A percentile compares a stretch with the other conserved stretches of the same genome.
phyloP scores from a whole-genome alignment of 306 rosid genomes.

The Quercus rubra region DNA sequence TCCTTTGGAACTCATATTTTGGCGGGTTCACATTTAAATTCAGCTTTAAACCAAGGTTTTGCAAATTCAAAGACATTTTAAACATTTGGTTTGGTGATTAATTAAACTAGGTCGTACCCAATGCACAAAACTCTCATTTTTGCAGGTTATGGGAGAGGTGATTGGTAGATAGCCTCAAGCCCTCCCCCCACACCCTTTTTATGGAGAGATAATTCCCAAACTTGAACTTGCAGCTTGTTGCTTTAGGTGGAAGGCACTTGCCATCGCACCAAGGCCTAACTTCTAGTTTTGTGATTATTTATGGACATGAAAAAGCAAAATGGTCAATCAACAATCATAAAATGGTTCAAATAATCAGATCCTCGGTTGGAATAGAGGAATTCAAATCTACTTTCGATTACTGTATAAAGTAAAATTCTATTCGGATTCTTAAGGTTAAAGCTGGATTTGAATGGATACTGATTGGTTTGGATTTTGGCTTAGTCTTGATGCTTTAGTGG shows the following conservation, averaged over 20 bases:
- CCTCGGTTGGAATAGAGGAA: not conserved
- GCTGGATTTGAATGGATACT: not conserved
- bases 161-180: too few relatives aligned
- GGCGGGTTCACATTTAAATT: not conserved
- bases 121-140: too few relatives aligned
- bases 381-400: not conserved
- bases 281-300: not conserved
- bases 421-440: not conserved
- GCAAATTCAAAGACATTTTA: not conserved
- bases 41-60: not conserved
- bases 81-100: not conserved
- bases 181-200: too few relatives aligned
- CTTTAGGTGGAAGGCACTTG: too few relatives aligned
- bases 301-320: not conserved
- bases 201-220: too few relatives aligned
- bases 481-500: not conserved
- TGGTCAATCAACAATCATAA: not conserved
- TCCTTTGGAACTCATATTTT: not conserved
- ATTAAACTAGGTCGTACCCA: not conserved
- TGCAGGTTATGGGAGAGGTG: too few relatives aligned
- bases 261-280: not conserved
- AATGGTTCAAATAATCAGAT: not conserved
- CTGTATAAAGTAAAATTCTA: not conserved
- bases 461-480: not conserved
- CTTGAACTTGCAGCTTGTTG: too few relatives aligned